These are phyloP conservation scores for Chaetomium tenue DNA, from an alignment of 495 filamentous ascomycete genomes.

Conservation along the genomic window DNA sequence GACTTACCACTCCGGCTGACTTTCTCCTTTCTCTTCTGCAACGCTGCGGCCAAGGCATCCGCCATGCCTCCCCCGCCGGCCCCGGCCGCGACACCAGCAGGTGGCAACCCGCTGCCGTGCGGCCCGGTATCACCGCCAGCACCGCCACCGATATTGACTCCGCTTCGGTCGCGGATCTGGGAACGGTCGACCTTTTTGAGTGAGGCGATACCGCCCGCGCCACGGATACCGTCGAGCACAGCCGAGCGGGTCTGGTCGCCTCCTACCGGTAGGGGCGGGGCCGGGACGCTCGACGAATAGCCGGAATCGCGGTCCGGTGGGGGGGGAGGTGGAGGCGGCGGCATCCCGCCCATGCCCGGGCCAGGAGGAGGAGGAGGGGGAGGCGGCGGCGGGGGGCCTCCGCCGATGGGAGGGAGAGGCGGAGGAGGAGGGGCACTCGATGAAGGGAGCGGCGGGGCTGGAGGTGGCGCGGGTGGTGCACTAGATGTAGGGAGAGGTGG, in stretches of 20 bases:
- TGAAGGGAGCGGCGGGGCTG: conserved; percentile 45
- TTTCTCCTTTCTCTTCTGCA: conserved; percentile 80
- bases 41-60: conserved; percentile 72
- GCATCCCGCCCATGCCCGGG: conserved; percentile 40
- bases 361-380: conserved; percentile 56
- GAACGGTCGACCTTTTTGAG: conserved; percentile 77
- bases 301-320: conserved; percentile 65
- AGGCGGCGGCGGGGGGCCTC: conserved; percentile 46
- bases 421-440: conserved; percentile 36
- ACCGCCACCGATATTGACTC: conserved; percentile 58
- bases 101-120: conserved; percentile 55
- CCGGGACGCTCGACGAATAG: conserved; percentile 57
- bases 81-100: conserved; percentile 47
- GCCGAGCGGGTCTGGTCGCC: conserved; percentile 56
- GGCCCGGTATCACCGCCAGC: conserved; percentile 52
- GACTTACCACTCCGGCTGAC: conserved; percentile 87
- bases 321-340: conserved; percentile 58
- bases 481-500: conserved; percentile 34
- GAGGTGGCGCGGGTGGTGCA: conserved; percentile 43
- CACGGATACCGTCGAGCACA: conserved; percentile 78
- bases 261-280: conserved; percentile 53
- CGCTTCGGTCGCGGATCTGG: conserved; percentile 79
- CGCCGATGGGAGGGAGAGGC: conserved; percentile 25
- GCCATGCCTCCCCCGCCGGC: conserved; percentile 70
- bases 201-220: conserved; percentile 66